Base-by-base conservation (phyloP, 345 rosid species). In the Camelina sativa region DNA sequence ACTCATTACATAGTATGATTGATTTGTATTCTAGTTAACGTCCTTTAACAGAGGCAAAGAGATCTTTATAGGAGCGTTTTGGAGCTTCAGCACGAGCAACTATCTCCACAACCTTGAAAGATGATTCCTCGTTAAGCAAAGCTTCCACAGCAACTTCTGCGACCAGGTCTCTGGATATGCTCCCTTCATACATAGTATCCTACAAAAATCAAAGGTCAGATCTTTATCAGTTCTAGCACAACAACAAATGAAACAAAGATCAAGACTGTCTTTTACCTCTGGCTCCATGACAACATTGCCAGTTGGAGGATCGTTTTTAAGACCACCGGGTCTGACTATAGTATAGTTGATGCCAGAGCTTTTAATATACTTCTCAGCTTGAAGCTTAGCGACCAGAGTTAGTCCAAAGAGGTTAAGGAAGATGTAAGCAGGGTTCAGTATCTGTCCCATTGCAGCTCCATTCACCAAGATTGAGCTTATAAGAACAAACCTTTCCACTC, bases 361-460 rank as follows among this genome's bases (percentile, higher is more conserved):
- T 79, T 86, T 84, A 65, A 93, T 84, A 65, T 87, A 82, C 52
- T 84, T 82, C 89, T 91, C 97, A 2, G 95, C 98, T 78, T 93
- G 96, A 75, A 91, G 98, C 90, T 93, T 93, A 1, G 98, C 97
- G 22, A 91, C 50, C 50, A 93, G 83, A 83, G 92, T 89, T 50
- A 93, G 84, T 50, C 98, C 96, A 43, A 89, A 87, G 62, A 93
- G 80, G 62, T 91, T 93, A 65, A 93, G 91, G 65, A 93, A 91
- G 67, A 93, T 74, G 82, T 89, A 91, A 71, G 97, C 97, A 0
- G 96, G 97, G 85, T 93, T 93, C 2, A 91, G 69, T 54, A 93
- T 75, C 81, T 93, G 98, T 40, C 98, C 98, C 96, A 91, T 89
- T 66, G 97, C 93, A 40, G 98, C 98, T 78, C 97, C 94, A 37